Evolutionary conservation across 371 early-diverging fungal genomes (phyloP).

Genomic region (Apophysomyces sp.): DNA sequence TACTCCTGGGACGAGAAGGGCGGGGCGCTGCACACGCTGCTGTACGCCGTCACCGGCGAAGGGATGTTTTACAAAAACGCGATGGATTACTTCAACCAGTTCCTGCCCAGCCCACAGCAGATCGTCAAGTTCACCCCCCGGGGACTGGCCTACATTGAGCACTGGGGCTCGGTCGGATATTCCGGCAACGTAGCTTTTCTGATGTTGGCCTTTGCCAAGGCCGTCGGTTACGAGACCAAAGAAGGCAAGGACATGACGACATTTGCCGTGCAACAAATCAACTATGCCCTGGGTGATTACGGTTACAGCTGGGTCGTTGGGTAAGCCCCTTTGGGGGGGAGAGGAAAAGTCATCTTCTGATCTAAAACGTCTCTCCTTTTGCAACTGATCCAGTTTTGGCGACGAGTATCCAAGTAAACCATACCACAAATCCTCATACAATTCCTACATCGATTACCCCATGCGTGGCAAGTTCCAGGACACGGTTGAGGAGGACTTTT

Average conservation of each 20-base stretch:
- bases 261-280: constrained; percentile 57
- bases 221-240: constrained; percentile 29
- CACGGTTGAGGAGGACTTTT: constrained; percentile 47
- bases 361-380: too few relatives aligned
- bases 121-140: constrained; percentile 54
- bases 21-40: constrained; percentile 42
- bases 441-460: constrained; percentile 56
- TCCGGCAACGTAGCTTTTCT: constrained; percentile 52
- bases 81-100: constrained; percentile 48
- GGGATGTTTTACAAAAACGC: constrained; percentile 45
- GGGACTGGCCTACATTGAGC: constrained; percentile 52
- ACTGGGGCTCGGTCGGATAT: constrained; percentile 60
- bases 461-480: constrained; percentile 49
- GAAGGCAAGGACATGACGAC: constrained; percentile 37
- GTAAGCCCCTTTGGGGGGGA: background rate
- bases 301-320: constrained; percentile 60
- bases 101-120: constrained; percentile 43
- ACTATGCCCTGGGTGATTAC: constrained; percentile 60
- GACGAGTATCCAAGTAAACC: constrained; percentile 52
- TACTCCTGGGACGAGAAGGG: constrained; percentile 62
- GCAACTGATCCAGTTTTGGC: constrained; percentile 29
- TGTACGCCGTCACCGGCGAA: constrained; percentile 48
- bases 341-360: background rate
- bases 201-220: constrained; percentile 52
- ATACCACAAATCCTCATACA: constrained; percentile 59